These are phyloP conservation scores for Castanopsis chinensis DNA, from an alignment of 306 rosid genomes.

Conservation along the genomic window DNA sequence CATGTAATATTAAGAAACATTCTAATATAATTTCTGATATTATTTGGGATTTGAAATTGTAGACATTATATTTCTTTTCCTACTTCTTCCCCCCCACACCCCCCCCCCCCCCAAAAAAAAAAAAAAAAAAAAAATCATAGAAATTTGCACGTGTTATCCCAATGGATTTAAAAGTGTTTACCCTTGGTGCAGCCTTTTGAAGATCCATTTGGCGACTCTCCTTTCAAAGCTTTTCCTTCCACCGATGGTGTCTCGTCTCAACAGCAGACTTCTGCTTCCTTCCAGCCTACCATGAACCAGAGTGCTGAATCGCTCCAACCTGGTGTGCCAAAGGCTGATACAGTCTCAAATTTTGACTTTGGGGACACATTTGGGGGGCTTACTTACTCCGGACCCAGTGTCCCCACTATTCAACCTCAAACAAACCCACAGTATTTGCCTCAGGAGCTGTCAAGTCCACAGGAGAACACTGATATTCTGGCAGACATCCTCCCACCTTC, in stretches of 20 bases:
- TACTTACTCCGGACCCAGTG: conserved; percentile 48
- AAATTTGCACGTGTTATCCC: background rate
- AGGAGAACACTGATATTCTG: conserved; percentile 61
- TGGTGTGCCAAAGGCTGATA: conserved; percentile 34
- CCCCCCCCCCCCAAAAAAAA: background rate
- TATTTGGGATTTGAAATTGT: background rate
- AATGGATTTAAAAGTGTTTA: conserved; percentile 20
- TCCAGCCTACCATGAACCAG: conserved; percentile 21
- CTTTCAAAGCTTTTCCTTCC: conserved; percentile 78
- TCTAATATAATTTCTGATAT: background rate
- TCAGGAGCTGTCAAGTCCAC: conserved; percentile 45
- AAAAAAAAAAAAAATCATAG: no score
- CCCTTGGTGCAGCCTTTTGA: conserved; percentile 57
- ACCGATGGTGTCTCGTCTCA: conserved; percentile 44
- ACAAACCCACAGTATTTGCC: conserved; percentile 35
- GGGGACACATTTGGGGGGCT: conserved; percentile 59
- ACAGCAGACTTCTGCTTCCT: conserved; percentile 34
- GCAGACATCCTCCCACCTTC: conserved; percentile 76
- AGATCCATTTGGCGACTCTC: conserved; percentile 91
- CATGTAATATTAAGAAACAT: background rate
- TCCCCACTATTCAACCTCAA: conserved; percentile 36
- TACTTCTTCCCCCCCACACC: background rate
- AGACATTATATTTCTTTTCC: background rate
- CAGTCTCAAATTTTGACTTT: conserved; percentile 45
- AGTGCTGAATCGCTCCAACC: conserved; percentile 40